Base-by-base conservation (phyloP, 208 protist species). In the Borovskyia barvae region DNA sequence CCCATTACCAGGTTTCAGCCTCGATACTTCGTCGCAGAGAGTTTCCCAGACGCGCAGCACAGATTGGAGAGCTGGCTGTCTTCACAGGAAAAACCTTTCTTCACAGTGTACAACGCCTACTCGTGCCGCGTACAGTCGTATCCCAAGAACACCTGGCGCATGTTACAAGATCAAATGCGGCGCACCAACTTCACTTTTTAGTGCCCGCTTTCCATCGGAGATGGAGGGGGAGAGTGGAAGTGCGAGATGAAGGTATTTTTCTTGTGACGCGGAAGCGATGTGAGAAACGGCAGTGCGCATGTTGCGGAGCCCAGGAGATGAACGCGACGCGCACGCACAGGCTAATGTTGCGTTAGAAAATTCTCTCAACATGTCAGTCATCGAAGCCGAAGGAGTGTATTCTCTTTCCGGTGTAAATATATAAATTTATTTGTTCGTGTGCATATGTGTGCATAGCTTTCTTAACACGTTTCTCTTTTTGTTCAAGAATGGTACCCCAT, bases 1-100 rank as follows among this genome's bases (percentile, higher is more conserved):
- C 94, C 96, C 29, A 97, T 98, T 61, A 98, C 95, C 26, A 77
- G 72, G 54, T 98, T 87, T 61, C 97, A 98, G 80, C 93, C 94
- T 9, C 51, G 66, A 19, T 98, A 98, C 79, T 98, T 93, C 71
- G 93, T 98, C 20, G 92, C 92, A 14, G 75, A 97, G 32, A 89
- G 69, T 75, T 98, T 98, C 73, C 71, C 85, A 20, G 74, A 93
- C 39, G 93, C 93, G 25, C 95, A 97, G 72, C 53, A 73, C 14
- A 78, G 93, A 75, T 76, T 97, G 42, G 72, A 81, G 62, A 46
- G 81, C 39, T 98, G 93, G 80, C 75, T 94, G 7, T 52, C 50
- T 11, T 55, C 47, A 1, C 78, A 97, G 46, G 76, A 85, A 17
- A 77, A 86, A 43, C 88, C 92, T 11, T 93, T 98, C 59, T 77